Conservation (phyloP, 2,329 filamentous ascomycete species). For the Pestalotiopsis sp. region DNA sequence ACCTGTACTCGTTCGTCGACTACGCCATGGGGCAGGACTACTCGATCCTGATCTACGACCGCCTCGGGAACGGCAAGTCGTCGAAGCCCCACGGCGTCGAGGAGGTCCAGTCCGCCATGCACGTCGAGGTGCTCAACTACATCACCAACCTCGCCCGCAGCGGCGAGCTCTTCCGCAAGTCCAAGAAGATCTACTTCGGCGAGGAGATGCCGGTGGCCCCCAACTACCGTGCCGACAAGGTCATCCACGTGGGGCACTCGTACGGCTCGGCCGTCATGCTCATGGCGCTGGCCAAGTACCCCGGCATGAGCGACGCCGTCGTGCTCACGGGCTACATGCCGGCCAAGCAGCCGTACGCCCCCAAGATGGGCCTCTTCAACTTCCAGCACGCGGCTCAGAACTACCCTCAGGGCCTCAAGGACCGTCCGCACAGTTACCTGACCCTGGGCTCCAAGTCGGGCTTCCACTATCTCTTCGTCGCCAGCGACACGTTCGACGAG, state of each 20-base stretch:
- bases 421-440: not conserved
- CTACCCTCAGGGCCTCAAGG: not conserved
- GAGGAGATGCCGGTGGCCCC: no score
- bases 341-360: not conserved
- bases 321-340: not conserved
- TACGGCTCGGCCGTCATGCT: not conserved
- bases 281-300: not conserved
- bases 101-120: conserved; percentile 38
- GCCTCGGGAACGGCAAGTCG: conserved; percentile 38
- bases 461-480: not conserved
- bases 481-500: not conserved
- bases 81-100: conserved; percentile 39
- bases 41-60: conserved; percentile 41
- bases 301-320: not conserved
- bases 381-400: not conserved
- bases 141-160: conserved; percentile 38
- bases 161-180: conserved; percentile 28
- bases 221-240: not conserved
- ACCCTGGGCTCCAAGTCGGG: not conserved
- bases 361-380: not conserved
- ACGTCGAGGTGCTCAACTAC: conserved; percentile 39
- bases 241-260: not conserved
- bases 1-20: conserved; percentile 39
- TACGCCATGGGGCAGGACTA: conserved; percentile 37
- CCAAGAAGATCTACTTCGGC: not conserved